A percentile compares a stretch with the other conserved stretches of the same genome.
Conservation (phyloP, 164 flowering plant genomes). For the Pachysandra terminalis region DNA sequence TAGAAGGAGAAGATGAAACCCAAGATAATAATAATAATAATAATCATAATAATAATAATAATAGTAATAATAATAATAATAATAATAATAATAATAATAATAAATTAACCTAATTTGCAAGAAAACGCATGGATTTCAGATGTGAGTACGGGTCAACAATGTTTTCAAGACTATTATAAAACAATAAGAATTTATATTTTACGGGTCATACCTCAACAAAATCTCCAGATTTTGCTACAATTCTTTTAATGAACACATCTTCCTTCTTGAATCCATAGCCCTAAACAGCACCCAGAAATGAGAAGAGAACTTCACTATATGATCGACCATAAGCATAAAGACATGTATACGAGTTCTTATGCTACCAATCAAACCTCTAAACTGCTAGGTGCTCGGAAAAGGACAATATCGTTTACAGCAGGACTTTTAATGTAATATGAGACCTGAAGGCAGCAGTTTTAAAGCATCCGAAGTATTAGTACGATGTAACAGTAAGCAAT, state of each 20-base stretch:
- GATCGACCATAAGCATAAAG: background rate
- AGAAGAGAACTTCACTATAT: background rate
- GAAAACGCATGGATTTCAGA: background rate
- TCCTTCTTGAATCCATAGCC: slow-evolving; percentile 19
- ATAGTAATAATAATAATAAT: no score
- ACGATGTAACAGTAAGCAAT: background rate
- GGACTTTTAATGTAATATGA: slow-evolving; percentile 38
- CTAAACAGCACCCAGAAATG: slow-evolving; percentile 13
- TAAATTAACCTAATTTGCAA: no score
- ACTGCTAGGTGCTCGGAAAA: slow-evolving; percentile 33
- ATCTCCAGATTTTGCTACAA: slow-evolving; percentile 57
- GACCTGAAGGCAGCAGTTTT: slow-evolving; percentile 26
- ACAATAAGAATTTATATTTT: background rate
- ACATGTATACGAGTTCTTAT: background rate
- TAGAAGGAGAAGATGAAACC: background rate
- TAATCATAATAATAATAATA: no score
- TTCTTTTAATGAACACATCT: slow-evolving; percentile 46
- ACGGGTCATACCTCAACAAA: slow-evolving; percentile 35
- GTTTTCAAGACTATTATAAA: background rate
- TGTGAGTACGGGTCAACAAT: no score
- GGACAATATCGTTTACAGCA: slow-evolving; percentile 37
- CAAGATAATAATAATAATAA: no score
- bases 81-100: no score
- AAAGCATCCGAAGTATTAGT: background rate
- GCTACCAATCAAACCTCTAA: slow-evolving; percentile 29